Conservation (phyloP, 345 rosid species). For the Kandelia obovata region DNA sequence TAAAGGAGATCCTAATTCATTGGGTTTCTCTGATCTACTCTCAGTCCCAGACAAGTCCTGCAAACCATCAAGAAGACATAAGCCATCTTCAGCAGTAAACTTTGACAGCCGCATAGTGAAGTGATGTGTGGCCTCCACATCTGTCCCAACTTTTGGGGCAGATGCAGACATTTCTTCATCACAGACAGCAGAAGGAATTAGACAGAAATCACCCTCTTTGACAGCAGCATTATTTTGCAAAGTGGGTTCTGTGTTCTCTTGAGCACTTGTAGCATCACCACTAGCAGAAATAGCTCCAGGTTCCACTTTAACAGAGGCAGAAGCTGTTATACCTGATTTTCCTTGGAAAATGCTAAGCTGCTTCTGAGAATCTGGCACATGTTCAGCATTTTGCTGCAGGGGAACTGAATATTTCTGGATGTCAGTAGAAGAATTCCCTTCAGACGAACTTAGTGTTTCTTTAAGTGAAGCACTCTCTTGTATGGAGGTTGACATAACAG, state of each 20-base stretch:
- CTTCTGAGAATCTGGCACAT: slow-evolving; percentile 33
- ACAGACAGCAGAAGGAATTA: slow-evolving; percentile 17
- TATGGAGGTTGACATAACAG: slow-evolving; percentile 37
- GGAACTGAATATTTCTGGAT: slow-evolving; percentile 29
- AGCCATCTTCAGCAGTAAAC: slow-evolving; percentile 27
- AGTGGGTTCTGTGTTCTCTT: slow-evolving; percentile 28
- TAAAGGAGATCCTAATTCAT: slow-evolving; percentile 24
- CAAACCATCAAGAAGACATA: slow-evolving; percentile 35
- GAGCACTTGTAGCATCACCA: slow-evolving; percentile 29
- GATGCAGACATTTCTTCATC: slow-evolving; percentile 30
- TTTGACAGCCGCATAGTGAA: slow-evolving; percentile 18
- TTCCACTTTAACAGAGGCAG: slow-evolving; percentile 38
- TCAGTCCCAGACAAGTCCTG: slow-evolving; percentile 40
- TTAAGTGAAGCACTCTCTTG: slow-evolving; percentile 38
- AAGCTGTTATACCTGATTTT: slow-evolving; percentile 27
- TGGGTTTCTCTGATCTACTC: slow-evolving; percentile 27
- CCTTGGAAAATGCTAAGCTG: slow-evolving; percentile 21
- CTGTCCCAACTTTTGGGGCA: slow-evolving; percentile 27
- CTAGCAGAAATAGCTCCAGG: slow-evolving; percentile 37
- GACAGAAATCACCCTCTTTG: slow-evolving; percentile 21
- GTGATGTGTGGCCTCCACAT: slow-evolving; percentile 24
- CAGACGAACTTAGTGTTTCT: slow-evolving; percentile 25
- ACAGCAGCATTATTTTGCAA: slow-evolving; percentile 39
- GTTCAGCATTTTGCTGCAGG: slow-evolving; percentile 36
- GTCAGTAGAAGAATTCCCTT: slow-evolving; percentile 31